A percentile compares a stretch with the other conserved stretches of the same genome.
Evolutionary conservation across 2,329 filamentous ascomycete genomes (phyloP).

Genomic region (Akanthomyces uredinophilus): DNA sequence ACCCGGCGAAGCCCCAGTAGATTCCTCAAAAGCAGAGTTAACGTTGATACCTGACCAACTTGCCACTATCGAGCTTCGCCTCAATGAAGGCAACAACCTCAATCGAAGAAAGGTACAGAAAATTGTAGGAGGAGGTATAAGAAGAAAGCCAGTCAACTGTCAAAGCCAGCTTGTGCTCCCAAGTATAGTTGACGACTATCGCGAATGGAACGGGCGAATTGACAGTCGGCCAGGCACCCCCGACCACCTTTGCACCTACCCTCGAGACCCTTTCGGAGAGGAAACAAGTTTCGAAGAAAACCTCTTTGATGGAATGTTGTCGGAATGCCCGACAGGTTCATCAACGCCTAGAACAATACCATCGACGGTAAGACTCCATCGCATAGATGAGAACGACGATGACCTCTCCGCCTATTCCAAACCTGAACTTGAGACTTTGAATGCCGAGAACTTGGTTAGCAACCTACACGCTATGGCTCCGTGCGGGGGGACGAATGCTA

Average conservation of each 20-base stretch:
- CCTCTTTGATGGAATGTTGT: slow-evolving; percentile 35
- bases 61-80: slow-evolving; percentile 28
- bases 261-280: slow-evolving; percentile 23
- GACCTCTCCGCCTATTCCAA: background rate
- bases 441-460: background rate
- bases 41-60: slow-evolving; percentile 16
- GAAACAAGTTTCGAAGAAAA: slow-evolving; percentile 35
- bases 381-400: background rate
- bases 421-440: background rate
- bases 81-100: slow-evolving; percentile 32
- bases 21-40: background rate
- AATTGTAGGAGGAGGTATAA: slow-evolving; percentile 26
- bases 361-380: background rate
- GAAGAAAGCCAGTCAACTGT: slow-evolving; percentile 25
- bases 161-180: slow-evolving; percentile 17
- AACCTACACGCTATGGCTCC: background rate
- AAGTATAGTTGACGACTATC: background rate
- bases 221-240: background rate
- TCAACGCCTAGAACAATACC: slow-evolving; percentile 32
- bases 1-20: background rate
- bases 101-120: slow-evolving; percentile 31
- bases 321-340: slow-evolving; percentile 29
- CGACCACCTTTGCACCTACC: slow-evolving; percentile 16
- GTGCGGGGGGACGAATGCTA: too few species aligned
- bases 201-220: too few species aligned